phyloP scores from a whole-genome alignment of 2,329 filamentous ascomycete species.

The Trichoderma atroviride region DNA sequence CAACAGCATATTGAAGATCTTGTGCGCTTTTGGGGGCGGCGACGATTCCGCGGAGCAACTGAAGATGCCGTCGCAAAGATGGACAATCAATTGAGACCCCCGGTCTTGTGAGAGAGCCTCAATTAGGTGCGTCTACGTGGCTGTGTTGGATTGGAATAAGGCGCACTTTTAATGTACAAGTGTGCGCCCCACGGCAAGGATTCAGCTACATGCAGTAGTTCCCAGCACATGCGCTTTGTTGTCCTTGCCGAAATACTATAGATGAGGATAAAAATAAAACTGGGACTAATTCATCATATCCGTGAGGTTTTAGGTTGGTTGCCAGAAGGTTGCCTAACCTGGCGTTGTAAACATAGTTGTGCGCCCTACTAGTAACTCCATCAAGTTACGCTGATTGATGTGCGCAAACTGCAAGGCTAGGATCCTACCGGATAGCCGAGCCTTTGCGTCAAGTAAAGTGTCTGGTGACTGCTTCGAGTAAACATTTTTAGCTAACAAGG shows the following conservation, averaged over 20 bases:
- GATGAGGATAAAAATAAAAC: not conserved
- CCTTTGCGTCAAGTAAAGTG: not conserved
- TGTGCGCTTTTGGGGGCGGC: not conserved
- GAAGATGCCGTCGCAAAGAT: not conserved
- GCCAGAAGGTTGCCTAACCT: not conserved
- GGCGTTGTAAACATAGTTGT: not conserved
- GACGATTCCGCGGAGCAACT: slow-evolving; percentile 9
- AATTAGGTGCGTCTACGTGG: not conserved
- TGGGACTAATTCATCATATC: not conserved
- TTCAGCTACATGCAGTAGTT: not conserved
- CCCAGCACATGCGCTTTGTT: not conserved
- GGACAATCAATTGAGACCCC: not conserved
- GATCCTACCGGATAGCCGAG: not conserved
- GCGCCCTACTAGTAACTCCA: not conserved
- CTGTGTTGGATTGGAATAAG: not conserved
- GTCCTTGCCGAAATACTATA: not conserved
- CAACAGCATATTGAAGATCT: not conserved
- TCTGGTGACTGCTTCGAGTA: not conserved
- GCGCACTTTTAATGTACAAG: not conserved
- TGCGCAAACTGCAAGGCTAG: not conserved
- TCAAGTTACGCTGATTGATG: not conserved
- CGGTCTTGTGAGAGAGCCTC: not conserved
- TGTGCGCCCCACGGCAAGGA: not conserved
- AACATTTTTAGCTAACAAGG: not conserved
- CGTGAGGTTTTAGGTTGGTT: not conserved